These are phyloP conservation scores for Entomortierella parvispora DNA, from an alignment of 192 early-diverging fungal genomes.

Conservation along the genomic window DNA sequence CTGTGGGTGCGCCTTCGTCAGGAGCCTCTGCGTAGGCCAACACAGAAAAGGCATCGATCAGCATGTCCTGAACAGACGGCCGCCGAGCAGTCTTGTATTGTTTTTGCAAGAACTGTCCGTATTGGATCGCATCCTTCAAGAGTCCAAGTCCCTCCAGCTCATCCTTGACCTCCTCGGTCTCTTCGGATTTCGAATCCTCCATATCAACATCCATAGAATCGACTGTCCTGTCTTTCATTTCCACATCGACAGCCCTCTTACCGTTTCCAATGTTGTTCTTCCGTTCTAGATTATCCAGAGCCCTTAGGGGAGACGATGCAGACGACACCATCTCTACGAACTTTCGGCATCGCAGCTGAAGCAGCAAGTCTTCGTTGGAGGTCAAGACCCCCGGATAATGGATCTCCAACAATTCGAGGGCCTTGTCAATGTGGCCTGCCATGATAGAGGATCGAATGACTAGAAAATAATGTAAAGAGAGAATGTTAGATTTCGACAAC, in stretches of 20 bases:
- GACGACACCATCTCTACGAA: slow-evolving; percentile 86
- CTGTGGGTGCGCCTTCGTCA: slow-evolving; percentile 60
- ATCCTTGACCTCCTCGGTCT: slow-evolving; percentile 22
- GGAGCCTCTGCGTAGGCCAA: slow-evolving; percentile 74
- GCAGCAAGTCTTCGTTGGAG: slow-evolving; percentile 71
- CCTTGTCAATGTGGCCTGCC: slow-evolving; percentile 79
- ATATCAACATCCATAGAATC: slow-evolving; percentile 54
- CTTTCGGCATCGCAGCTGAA: slow-evolving; percentile 83
- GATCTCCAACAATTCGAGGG: slow-evolving; percentile 71
- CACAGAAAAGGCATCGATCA: slow-evolving; percentile 72
- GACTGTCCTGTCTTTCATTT: slow-evolving; percentile 25
- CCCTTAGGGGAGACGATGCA: slow-evolving; percentile 33
- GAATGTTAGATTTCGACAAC: background rate
- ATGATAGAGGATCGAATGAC: slow-evolving; percentile 64
- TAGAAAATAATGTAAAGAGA: slow-evolving; percentile 22
- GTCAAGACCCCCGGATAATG: slow-evolving; percentile 76
- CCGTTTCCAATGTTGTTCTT: background rate
- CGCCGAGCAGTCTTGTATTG: slow-evolving; percentile 51
- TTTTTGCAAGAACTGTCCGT: slow-evolving; percentile 66
- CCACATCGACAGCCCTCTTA: slow-evolving; percentile 45
- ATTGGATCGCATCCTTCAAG: slow-evolving; percentile 55
- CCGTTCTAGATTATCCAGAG: slow-evolving; percentile 18
- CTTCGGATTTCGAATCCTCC: background rate
- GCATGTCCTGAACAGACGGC: slow-evolving; percentile 28
- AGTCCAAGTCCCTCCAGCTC: slow-evolving; percentile 32